Evolutionary conservation across 2,329 filamentous ascomycete species (phyloP).

Genomic region (Fusarium protoensiforme): DNA sequence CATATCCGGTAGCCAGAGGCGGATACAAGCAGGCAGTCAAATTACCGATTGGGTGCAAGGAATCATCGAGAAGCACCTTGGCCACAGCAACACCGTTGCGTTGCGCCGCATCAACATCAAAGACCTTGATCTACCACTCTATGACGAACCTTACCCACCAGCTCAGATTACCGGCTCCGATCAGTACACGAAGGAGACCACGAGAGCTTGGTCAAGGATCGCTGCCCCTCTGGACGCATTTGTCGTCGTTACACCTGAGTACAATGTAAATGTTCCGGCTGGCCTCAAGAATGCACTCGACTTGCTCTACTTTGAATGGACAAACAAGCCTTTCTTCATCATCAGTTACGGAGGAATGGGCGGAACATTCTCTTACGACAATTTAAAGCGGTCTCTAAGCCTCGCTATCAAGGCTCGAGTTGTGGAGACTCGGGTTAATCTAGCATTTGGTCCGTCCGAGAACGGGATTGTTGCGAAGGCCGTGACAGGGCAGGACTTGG

Average conservation of each 20-base stretch:
- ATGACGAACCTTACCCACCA: background rate
- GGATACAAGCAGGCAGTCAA: background rate
- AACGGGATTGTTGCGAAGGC: background rate
- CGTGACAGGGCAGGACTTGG: background rate
- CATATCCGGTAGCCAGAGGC: background rate
- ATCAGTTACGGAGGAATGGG: conserved; percentile 1
- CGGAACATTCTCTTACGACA: background rate
- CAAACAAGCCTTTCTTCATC: conserved; percentile 10
- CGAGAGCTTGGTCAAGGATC: conserved; percentile 29
- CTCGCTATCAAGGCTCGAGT: background rate
- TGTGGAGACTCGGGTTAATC: background rate
- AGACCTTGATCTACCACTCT: background rate
- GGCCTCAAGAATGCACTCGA: conserved; percentile 72
- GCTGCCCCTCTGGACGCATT: conserved; percentile 58
- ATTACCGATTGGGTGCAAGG: background rate
- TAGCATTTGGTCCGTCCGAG: background rate
- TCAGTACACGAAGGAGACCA: background rate
- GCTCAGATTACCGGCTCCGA: background rate
- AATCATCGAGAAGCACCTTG: background rate
- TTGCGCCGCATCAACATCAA: background rate
- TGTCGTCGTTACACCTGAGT: conserved; percentile 62
- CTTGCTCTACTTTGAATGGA: conserved; percentile 56
- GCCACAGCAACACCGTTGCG: background rate
- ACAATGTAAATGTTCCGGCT: conserved; percentile 66
- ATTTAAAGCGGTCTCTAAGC: background rate